Evolutionary conservation across 1,284 basidiomycete species (phyloP).

Genomic region (Caloboletus inedulis): DNA sequence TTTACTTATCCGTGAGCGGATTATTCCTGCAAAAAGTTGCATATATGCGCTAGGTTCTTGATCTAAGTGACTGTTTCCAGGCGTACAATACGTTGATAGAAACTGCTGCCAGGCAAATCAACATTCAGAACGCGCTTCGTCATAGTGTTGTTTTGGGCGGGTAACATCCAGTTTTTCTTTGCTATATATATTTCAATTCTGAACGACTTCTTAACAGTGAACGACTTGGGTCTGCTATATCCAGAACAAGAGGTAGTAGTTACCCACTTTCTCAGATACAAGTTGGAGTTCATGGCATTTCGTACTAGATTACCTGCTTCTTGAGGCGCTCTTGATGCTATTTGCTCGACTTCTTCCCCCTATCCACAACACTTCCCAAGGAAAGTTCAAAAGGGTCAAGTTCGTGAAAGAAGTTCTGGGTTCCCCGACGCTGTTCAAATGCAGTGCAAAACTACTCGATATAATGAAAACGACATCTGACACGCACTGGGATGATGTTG

Average conservation of each 20-base stretch:
- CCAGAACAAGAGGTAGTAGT: constrained; percentile 31
- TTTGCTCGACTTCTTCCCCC: constrained; percentile 56
- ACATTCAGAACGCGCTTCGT: constrained; percentile 35
- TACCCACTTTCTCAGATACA: not conserved
- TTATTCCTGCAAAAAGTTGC: constrained; percentile 9
- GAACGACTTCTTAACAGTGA: constrained; percentile 22
- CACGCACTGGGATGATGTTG: constrained; percentile 53
- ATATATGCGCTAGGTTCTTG: constrained; percentile 31
- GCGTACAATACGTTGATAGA: constrained; percentile 37
- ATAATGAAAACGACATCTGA: constrained; percentile 42
- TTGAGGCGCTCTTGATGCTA: constrained; percentile 55
- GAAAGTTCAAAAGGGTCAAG: constrained; percentile 37
- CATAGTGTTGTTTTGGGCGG: constrained; percentile 36
- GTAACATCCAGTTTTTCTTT: constrained; percentile 23
- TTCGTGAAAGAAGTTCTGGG: constrained; percentile 55
- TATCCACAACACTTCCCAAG: constrained; percentile 32
- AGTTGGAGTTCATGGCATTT: constrained; percentile 4
- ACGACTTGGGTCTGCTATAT: constrained; percentile 36
- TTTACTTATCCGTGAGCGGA: constrained; percentile 26
- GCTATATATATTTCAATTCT: not conserved
- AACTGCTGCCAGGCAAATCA: constrained; percentile 23
- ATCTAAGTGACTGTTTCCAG: constrained; percentile 21
- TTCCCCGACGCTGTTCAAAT: constrained; percentile 31
- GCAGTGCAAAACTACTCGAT: constrained; percentile 38
- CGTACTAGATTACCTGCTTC: constrained; percentile 48